Evolutionary conservation across 306 rosid species (phyloP).

Genomic region (Cicer pinnatifidum): DNA sequence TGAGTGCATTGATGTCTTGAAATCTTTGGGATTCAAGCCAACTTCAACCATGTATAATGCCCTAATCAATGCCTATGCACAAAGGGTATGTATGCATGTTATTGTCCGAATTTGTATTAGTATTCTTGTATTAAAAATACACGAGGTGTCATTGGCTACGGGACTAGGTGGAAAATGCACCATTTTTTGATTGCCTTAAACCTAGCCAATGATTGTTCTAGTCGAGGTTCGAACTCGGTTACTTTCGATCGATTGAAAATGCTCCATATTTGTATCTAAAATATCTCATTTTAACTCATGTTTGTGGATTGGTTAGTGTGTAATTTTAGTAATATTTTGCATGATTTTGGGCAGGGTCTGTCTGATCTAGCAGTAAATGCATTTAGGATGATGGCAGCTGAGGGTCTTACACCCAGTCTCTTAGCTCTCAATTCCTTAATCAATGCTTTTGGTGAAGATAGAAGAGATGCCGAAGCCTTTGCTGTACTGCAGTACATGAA

Average conservation of each 20-base stretch:
- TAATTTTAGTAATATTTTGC: slow-evolving; percentile 43
- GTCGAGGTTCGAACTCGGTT: too few species aligned
- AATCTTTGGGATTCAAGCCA: slow-evolving; percentile 79
- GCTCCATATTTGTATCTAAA: neutral
- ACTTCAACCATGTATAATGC: slow-evolving; percentile 91
- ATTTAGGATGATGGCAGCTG: slow-evolving; percentile 77
- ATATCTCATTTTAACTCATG: neutral
- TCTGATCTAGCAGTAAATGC: slow-evolving; percentile 87
- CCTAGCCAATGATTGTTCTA: too few species aligned
- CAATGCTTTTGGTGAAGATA: slow-evolving; percentile 89
- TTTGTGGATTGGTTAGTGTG: slow-evolving; percentile 29
- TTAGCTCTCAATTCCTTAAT: slow-evolving; percentile 89
- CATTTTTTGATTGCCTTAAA: too few species aligned
- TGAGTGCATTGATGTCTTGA: slow-evolving; percentile 82
- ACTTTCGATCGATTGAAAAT: neutral
- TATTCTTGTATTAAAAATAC: neutral
- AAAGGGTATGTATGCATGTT: slow-evolving; percentile 60
- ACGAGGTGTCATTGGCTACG: neutral
- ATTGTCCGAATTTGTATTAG: slow-evolving; percentile 1
- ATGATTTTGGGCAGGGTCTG: slow-evolving; percentile 68
- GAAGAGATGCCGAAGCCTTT: slow-evolving; percentile 92
- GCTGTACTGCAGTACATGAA: slow-evolving; percentile 88
- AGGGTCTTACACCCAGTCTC: slow-evolving; percentile 84
- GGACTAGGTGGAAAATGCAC: too few species aligned
- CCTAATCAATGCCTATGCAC: slow-evolving; percentile 89